Conservation (phyloP, 108 stramenopile species). For the Ochromonas danica region DNA sequence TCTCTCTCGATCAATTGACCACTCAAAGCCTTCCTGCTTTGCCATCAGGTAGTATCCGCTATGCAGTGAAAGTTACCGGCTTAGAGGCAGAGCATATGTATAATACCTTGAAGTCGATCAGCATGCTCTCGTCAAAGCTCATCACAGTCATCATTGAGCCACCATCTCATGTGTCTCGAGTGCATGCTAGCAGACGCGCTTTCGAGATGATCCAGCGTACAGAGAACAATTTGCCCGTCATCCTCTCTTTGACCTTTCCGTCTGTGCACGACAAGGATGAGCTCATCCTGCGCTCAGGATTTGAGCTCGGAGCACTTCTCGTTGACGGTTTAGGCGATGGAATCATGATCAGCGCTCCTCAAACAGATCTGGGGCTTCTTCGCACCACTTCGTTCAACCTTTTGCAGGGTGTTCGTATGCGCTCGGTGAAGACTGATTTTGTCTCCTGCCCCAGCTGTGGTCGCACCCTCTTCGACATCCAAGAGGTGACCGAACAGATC, state of each 20-base stretch:
- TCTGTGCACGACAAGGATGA: conserved; percentile 69
- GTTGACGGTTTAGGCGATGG: conserved; percentile 74
- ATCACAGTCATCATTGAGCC: conserved; percentile 67
- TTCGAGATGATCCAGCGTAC: conserved; percentile 79
- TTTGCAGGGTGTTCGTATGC: conserved; percentile 91
- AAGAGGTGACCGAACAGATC: conserved; percentile 88
- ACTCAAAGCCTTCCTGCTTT: conserved; percentile 51
- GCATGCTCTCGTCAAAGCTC: conserved; percentile 72
- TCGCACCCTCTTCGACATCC: conserved; percentile 91
- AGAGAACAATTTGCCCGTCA: conserved; percentile 69
- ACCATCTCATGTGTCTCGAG: conserved; percentile 64
- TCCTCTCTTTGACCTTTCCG: conserved; percentile 75
- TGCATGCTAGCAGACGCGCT: conserved; percentile 83
- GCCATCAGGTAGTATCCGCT: conserved; percentile 76
- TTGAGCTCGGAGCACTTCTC: conserved; percentile 73
- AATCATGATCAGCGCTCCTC: conserved; percentile 61
- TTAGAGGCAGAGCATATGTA: conserved; percentile 15
- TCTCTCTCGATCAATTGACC: conserved; percentile 64
- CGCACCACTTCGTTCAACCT: conserved; percentile 79
- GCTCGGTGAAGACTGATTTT: conserved; percentile 95
- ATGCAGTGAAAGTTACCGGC: conserved; percentile 77
- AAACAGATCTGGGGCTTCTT: conserved; percentile 72
- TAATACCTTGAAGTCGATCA: conserved; percentile 69
- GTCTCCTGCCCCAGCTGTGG: conserved; percentile 96
- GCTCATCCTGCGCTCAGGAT: conserved; percentile 77